Evolutionary conservation across 2,329 filamentous ascomycete species (phyloP).

Genomic region (Nemania sp.): DNA sequence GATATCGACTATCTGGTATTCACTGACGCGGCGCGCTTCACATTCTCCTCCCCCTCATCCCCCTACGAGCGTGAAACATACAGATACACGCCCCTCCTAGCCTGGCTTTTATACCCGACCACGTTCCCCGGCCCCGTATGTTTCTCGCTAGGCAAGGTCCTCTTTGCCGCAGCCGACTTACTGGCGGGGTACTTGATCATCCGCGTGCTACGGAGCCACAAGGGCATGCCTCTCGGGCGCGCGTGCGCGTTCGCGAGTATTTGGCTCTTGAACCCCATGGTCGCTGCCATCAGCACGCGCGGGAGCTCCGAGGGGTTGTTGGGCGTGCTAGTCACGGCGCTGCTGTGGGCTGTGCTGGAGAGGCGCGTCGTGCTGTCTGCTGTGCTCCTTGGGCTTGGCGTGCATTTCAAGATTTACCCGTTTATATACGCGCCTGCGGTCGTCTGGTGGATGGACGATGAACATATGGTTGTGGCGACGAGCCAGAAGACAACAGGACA

Average conservation of each 20-base stretch:
- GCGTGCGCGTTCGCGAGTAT: slow-evolving; percentile 80
- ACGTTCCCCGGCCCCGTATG: slow-evolving; percentile 50
- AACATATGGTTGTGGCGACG: too few relatives aligned
- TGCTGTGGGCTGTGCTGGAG: slow-evolving; percentile 80
- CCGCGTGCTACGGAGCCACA: slow-evolving; percentile 44
- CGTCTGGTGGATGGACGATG: slow-evolving; percentile 75
- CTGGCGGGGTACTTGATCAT: slow-evolving; percentile 70
- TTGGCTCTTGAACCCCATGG: slow-evolving; percentile 98
- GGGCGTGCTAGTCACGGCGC: slow-evolving; percentile 77
- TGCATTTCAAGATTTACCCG: slow-evolving; percentile 99
- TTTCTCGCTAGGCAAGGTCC: slow-evolving; percentile 83
- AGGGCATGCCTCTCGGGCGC: slow-evolving; percentile 51
- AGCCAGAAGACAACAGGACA: too few relatives aligned
- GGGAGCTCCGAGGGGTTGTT: slow-evolving; percentile 92
- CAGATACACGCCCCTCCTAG: slow-evolving; percentile 91
- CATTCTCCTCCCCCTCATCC: slow-evolving; percentile 69
- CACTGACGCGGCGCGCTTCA: slow-evolving; percentile 85
- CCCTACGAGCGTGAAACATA: slow-evolving; percentile 94
- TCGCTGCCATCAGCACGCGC: slow-evolving; percentile 91
- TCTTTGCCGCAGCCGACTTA: slow-evolving; percentile 85
- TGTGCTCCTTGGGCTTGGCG: slow-evolving; percentile 74
- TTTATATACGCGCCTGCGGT: slow-evolving; percentile 90
- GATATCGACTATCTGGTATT: slow-evolving; percentile 99
- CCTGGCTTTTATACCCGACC: slow-evolving; percentile 88
- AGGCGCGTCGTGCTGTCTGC: slow-evolving; percentile 68